Base-by-base conservation (phyloP, 257 asterid species). In the Avicennia marina region DNA sequence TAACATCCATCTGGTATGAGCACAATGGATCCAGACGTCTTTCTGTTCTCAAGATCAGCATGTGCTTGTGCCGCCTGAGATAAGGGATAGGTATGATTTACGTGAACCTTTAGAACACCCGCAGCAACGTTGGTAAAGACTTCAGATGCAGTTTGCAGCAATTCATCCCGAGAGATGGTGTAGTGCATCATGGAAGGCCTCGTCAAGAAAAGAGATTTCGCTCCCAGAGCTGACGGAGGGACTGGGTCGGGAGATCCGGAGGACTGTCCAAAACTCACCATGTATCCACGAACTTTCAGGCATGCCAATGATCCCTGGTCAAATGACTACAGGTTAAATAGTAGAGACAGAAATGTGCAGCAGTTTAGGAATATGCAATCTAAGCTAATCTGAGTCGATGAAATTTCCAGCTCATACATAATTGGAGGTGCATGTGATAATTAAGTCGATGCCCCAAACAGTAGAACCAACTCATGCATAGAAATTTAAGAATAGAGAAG, bases 241-340 rank as follows among this genome's bases (percentile, higher is more conserved):
- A 84, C 62, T 0, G 95, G 94, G 19, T 86, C 97, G 24, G 94
- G 89, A 2, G 68, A 22, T 11, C 95, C 99, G 1, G 99, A 89
- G 24, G 99, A 74, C 78, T 89, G 99, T 9, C 99, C 99, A 12
- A 86, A 89, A 65, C 70, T 83, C 70, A 93, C 94, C 97, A 93
- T 73, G 82, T 76, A 77, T 36, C 99, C 99, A 13, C 95, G 91
- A 10, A 69, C 15, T 69, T 86, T 93, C 73, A 93, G 74, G 72
- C 96, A 86, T 25, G 87, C 87, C 64, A 93, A 58, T 9, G 99
- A 93, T 48, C 97, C 96, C 99, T 93, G 77, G 54, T 58, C 47
- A 60, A 21, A 50, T 10, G 13, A 38, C 27, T 0, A 20, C 58
- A 74, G 44, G 69, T 15, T 54, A n/a, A 75, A 41, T 36, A n/a